A percentile compares a stretch with the other conserved stretches of the same genome.
Conservation (phyloP, 148 eudicot genomes). For the Beta vulgaris region DNA sequence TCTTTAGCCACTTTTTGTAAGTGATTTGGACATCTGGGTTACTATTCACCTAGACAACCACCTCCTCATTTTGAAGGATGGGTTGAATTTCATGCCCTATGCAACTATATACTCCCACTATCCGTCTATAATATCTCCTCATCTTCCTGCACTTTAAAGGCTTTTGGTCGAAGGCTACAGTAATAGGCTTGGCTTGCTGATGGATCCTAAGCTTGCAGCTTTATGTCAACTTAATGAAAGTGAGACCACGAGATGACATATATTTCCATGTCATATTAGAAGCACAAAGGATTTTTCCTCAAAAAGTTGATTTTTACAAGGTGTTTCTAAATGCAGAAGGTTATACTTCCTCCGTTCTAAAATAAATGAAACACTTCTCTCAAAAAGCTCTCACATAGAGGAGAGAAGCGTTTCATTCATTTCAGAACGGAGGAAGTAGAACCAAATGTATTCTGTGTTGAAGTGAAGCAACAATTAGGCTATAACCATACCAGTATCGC, state of each 20-base stretch:
- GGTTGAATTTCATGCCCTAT: not conserved
- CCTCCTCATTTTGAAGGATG: not conserved
- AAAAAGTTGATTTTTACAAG: not conserved
- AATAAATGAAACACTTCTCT: too few species aligned
- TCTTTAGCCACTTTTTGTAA: not conserved
- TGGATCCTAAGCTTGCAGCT: not conserved
- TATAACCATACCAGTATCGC: slow-evolving; percentile 78
- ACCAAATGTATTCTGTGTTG: not conserved
- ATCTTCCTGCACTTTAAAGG: not conserved
- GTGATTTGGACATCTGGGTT: not conserved
- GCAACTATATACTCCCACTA: not conserved
- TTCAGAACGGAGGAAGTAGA: too few species aligned
- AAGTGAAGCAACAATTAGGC: slow-evolving; percentile 11
- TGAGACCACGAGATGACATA: not conserved
- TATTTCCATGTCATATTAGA: not conserved
- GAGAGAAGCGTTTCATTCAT: too few species aligned
- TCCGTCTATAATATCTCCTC: not conserved
- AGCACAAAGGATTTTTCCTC: not conserved
- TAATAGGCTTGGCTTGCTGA: not conserved
- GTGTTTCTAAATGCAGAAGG: not conserved
- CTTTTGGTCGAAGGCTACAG: not conserved
- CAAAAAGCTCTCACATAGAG: too few species aligned
- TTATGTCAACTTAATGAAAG: not conserved
- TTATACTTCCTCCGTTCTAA: too few species aligned
- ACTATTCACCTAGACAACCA: not conserved